phyloP scores from a whole-genome alignment of 139 green algal species.

The Haematococcus lacustris region DNA sequence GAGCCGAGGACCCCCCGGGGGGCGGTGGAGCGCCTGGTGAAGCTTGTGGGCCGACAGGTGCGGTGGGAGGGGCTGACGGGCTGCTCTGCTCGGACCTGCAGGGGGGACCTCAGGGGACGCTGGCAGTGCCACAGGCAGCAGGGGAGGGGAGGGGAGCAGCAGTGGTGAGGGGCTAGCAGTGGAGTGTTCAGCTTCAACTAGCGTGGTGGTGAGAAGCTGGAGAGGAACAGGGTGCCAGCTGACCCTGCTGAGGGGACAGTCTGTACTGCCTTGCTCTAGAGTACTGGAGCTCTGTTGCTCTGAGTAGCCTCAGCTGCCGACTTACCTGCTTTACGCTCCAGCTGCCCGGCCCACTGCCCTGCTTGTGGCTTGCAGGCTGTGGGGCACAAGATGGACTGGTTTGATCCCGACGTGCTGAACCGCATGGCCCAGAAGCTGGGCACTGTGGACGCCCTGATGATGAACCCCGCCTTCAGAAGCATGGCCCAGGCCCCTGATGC shows the following conservation, averaged over 20 bases:
- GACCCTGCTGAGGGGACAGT: not conserved
- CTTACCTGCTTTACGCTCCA: not conserved
- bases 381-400: constrained; percentile 43
- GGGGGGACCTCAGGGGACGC: not conserved
- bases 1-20: constrained; percentile 18
- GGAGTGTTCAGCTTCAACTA: not conserved
- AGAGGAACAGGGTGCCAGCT: not conserved
- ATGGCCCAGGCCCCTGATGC: not conserved
- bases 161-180: not conserved
- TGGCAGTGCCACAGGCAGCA: not conserved
- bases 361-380: constrained; percentile 5
- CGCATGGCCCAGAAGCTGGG: constrained; percentile 34
- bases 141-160: not conserved
- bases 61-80: not conserved
- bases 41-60: constrained; percentile 26
- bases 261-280: not conserved
- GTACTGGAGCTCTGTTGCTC: not conserved
- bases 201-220: not conserved
- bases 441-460: constrained; percentile 30
- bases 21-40: constrained; percentile 26
- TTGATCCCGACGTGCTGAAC: constrained; percentile 34
- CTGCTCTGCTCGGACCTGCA: not conserved
- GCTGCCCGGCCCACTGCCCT: not conserved
- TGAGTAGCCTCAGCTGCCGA: not conserved
- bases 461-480: constrained; percentile 13